These are phyloP conservation scores for Plectosphaerella plurivora DNA, from an alignment of 2,329 filamentous ascomycete genomes.

Conservation along the genomic window DNA sequence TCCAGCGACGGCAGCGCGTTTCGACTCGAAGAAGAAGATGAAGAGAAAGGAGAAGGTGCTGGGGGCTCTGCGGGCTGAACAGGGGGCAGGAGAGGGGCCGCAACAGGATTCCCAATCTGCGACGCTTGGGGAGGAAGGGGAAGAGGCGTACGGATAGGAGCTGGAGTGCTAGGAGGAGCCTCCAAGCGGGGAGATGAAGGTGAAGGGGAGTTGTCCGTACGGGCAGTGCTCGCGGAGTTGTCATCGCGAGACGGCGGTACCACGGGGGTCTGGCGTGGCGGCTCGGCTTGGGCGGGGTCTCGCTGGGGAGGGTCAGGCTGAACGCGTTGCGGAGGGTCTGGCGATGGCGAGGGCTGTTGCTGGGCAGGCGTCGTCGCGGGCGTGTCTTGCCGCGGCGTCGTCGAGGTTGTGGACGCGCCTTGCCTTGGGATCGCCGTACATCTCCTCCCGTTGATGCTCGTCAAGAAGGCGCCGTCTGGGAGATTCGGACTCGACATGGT, in stretches of 20 bases:
- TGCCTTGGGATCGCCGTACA: conserved; percentile 49
- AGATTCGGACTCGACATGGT: conserved; percentile 40
- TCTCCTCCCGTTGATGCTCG: conserved; percentile 42
- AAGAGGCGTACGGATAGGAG: conserved; percentile 1
- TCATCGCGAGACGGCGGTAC: not conserved
- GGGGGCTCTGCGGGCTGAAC: not conserved
- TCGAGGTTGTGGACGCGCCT: conserved; percentile 6
- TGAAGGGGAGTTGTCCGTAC: conserved; percentile 3
- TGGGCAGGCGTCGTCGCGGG: not conserved
- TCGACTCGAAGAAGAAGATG: not conserved
- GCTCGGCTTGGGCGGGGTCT: conserved; percentile 2
- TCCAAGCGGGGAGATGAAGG: conserved; percentile 1
- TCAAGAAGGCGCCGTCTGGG: conserved; percentile 42
- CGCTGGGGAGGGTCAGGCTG: conserved; percentile 1
- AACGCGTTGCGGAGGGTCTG: not conserved
- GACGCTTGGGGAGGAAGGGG: conserved; percentile 1
- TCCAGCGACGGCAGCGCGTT: not conserved
- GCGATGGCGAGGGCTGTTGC: not conserved
- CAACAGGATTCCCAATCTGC: not conserved
- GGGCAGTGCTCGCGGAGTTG: not conserved
- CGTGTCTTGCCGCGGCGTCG: not conserved
- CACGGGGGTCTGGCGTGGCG: not conserved
- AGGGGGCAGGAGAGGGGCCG: not conserved
- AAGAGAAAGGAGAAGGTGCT: conserved; percentile 3
- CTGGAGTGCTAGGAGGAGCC: not conserved